Conservation (phyloP, 2,329 filamentous ascomycete species). For the Xylaria sp. region DNA sequence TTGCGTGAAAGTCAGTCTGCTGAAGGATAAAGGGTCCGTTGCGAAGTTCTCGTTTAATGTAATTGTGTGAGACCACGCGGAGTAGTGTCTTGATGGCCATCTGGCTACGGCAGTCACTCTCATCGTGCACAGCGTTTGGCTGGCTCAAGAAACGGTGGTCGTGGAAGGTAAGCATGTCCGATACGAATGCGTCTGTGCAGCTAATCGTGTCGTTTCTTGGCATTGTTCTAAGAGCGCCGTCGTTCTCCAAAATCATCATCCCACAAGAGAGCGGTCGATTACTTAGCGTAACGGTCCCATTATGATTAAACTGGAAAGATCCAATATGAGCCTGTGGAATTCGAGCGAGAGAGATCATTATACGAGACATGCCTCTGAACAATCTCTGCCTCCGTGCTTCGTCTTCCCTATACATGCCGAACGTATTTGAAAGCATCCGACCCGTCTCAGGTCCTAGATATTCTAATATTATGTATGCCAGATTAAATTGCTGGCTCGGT, state of each 20-base stretch:
- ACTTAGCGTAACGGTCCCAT: constrained; percentile 12
- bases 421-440: constrained; percentile 8
- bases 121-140: constrained; percentile 10
- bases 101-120: constrained; percentile 15
- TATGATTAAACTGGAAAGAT: constrained; percentile 18
- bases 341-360: constrained; percentile 15
- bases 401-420: constrained; percentile 8
- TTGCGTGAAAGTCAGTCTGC: constrained; percentile 15
- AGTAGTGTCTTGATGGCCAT: constrained; percentile 25
- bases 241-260: constrained; percentile 18
- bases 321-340: constrained; percentile 9
- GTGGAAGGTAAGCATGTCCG: constrained; percentile 20
- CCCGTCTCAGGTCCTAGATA: constrained; percentile 20
- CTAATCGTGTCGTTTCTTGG: constrained; percentile 9
- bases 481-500: constrained; percentile 2
- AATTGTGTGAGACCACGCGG: constrained; percentile 17
- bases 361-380: constrained; percentile 13
- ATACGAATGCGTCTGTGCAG: constrained; percentile 20
- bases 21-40: constrained; percentile 14
- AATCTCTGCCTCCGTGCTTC: constrained; percentile 9
- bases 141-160: constrained; percentile 11
- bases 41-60: constrained; percentile 17
- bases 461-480: constrained; percentile 5
- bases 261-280: constrained; percentile 13
- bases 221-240: constrained; percentile 16